These are phyloP conservation scores for Populus euphratica DNA, from an alignment of 345 rosid genomes.

Conservation along the genomic window DNA sequence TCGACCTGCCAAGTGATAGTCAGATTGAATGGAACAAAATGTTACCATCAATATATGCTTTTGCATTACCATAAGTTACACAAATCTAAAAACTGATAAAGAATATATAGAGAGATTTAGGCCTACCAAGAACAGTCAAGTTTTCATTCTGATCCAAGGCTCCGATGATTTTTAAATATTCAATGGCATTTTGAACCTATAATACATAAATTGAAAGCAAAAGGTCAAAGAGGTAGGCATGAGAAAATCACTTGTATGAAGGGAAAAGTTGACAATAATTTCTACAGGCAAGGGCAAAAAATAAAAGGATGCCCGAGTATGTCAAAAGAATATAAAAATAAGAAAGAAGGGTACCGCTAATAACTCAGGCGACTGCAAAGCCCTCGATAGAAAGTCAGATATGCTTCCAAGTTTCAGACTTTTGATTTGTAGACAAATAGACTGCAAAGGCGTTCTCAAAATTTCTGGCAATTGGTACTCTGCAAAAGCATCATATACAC, in stretches of 20 bases:
- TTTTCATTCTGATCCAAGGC: constrained; percentile 79
- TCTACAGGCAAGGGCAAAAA: background rate
- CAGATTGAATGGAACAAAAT: background rate
- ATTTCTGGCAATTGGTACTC: constrained; percentile 95
- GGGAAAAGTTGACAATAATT: background rate
- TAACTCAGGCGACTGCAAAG: constrained; percentile 84
- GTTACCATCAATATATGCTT: background rate
- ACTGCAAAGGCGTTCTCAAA: constrained; percentile 88
- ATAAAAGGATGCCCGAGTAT: background rate
- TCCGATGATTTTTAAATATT: constrained; percentile 77
- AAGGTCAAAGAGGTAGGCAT: background rate
- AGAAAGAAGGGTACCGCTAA: constrained; percentile 54
- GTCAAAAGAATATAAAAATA: background rate
- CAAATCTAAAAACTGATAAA: background rate
- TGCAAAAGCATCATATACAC: constrained; percentile 72
- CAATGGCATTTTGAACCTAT: constrained; percentile 91
- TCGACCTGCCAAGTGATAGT: constrained; percentile 49
- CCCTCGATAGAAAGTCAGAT: constrained; percentile 72
- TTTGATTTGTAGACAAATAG: constrained; percentile 89
- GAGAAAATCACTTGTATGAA: background rate
- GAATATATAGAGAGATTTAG: background rate
- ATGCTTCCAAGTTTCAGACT: constrained; percentile 81
- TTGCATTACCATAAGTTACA: background rate
- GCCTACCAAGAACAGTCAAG: constrained; percentile 68
- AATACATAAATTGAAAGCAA: constrained; percentile 6